Base-by-base conservation (phyloP, 2,329 filamentous ascomycete genomes). In the Cercospora zeae-maydis region DNA sequence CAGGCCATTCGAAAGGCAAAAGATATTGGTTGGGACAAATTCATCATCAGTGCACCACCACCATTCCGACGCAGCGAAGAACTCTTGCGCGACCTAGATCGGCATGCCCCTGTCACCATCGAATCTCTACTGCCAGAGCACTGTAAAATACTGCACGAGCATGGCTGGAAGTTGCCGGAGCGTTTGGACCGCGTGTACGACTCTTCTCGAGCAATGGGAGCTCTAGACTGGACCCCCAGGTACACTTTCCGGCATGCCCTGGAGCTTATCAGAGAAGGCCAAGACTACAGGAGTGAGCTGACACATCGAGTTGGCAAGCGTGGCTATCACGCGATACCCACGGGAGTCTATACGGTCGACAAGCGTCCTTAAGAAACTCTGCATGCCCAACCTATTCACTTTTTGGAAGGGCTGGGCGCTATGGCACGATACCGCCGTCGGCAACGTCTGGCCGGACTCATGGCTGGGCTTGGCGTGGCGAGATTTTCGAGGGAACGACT, bases 41-140 rank as follows among this genome's bases (percentile, higher is more conserved):
- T 61, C 37, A 64, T 66, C 21, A 66, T 67, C 56, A 67, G 62
- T 34, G 64, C 66, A 24, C 62, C 64, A 11, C 64, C 66, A n/a
- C 66, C 66, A 19, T 67, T 67, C 31, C 39, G 37, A 9, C 47
- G 42, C 9, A 62, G 54, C 9, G 30, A 61, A 5, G 51, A 39
- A 3, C 21, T 64, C 8, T 36, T 67, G 3, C 21, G 37, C 4
- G 49, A 39, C 31, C 53, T 65, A 11, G 63, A 63, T 34, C 10
- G n/a, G 9, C 21, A 58, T 21, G 60, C 60, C 1, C 30, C 59
- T 2, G 42, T 30, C 11, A 59, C 53, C 11, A 60, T 67, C 9
- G 30, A 19, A 13, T 2, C 42, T n/a, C 42, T 39, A 8, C 27
- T 61, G 13, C 62, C 64, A 11, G 27, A 45, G 6, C 59, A 66